phyloP scores from a whole-genome alignment of 192 early-diverging fungal species.

The Rhizoclosmatium globosum region DNA sequence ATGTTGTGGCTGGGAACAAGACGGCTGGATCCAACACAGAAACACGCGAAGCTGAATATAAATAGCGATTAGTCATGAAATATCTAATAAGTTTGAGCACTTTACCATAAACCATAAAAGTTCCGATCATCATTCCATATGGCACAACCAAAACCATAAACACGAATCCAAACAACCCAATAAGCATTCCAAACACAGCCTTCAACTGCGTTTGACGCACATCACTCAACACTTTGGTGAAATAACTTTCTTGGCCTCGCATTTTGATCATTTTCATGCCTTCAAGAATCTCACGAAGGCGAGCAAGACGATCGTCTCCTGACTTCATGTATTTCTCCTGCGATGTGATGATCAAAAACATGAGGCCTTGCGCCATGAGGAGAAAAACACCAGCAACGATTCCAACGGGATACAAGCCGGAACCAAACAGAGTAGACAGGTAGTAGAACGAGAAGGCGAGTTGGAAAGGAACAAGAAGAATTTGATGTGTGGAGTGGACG shows the following conservation, averaged over 20 bases:
- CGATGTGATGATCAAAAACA: slow-evolving; percentile 17
- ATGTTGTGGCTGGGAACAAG: slow-evolving; percentile 67
- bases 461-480: slow-evolving; percentile 35
- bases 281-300: slow-evolving; percentile 39
- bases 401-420: slow-evolving; percentile 39
- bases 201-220: not conserved
- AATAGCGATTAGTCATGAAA: not conserved
- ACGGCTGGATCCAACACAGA: slow-evolving; percentile 49
- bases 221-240: slow-evolving; percentile 19
- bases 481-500: slow-evolving; percentile 3
- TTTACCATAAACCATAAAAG: slow-evolving; percentile 24
- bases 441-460: slow-evolving; percentile 39
- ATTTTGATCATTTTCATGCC: slow-evolving; percentile 47
- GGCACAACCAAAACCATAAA: not conserved
- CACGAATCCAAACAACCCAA: slow-evolving; percentile 3
- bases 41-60: not conserved
- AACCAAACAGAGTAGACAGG: slow-evolving; percentile 39
- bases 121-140: slow-evolving; percentile 26
- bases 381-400: slow-evolving; percentile 35
- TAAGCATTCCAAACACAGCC: not conserved
- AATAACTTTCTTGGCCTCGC: slow-evolving; percentile 31
- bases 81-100: not conserved
- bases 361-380: slow-evolving; percentile 16
- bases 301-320: slow-evolving; percentile 42
- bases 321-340: slow-evolving; percentile 20